Evolutionary conservation across 108 stramenopile species (phyloP), one percentile per base, ranked within the genome.

Genomic region (Fistulifera solaris): DNA sequence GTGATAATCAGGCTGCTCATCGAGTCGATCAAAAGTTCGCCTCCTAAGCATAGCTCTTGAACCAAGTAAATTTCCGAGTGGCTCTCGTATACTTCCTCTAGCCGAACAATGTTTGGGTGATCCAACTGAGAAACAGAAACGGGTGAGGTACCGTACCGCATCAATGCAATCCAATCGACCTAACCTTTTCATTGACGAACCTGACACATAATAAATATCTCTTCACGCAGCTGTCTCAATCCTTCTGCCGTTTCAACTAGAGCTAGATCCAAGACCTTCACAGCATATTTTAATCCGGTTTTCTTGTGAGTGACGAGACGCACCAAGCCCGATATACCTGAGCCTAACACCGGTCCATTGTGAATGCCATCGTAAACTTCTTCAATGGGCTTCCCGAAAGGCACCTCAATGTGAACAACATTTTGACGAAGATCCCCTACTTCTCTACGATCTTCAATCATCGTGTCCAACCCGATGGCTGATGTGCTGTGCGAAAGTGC

Each of bases 11-110:
- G 86, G 78, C 48, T 94, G 83, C 40, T 89, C 86, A 68, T 93
- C 90, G 40, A 96, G 53, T 19, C 88, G 81, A 62, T 98, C 95
- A 61, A 96, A 1, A 98, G 76, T 52, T 98, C 96, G 7, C 96
- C 96, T 4, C 96, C 96, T 51, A 86, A 70, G 77, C 96, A 98
- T 43, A 98, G 65, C 51, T 96, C 94, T 55, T 93, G 88, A 24
- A 95, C 94, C 28, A 94, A 67, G 46, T 91, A 94, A 40, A 95
- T 89, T 59, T 85, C 76, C 12, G 77, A 74, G 53, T 83, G 81
- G 39, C 73, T 75, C 52, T 88, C 87, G 64, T 84, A 84, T 0
- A 88, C 87, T 66, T 88, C 87, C 50, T 84, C 87, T 39, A 88
- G 66, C 13, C 82, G 74, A 26, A 86, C 70, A 59, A 92, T 92